Evolutionary conservation across 169 alveolate species (phyloP).

Genomic region (Miamiensis avidus): DNA sequence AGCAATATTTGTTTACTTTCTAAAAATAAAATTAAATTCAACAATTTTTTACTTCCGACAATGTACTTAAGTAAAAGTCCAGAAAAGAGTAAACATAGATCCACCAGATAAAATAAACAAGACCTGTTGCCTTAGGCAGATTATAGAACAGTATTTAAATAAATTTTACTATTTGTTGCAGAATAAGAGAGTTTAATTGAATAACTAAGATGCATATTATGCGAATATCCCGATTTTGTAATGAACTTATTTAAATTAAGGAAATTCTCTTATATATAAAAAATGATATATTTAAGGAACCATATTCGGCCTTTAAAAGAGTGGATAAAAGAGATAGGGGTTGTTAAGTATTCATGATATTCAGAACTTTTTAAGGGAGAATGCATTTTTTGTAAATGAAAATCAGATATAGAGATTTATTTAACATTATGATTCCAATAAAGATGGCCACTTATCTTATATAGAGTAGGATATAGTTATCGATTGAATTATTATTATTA

Average conservation of each 20-base stretch:
- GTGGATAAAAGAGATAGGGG: background rate
- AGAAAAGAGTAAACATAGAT: background rate
- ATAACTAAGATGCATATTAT: background rate
- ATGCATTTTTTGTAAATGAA: background rate
- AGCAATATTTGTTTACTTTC: too few species aligned
- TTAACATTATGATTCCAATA: background rate
- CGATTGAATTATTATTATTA: too few species aligned
- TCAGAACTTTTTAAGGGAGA: background rate
- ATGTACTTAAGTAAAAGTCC: background rate
- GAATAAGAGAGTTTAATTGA: background rate
- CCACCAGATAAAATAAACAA: background rate
- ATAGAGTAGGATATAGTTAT: too few species aligned
- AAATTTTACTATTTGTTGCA: background rate
- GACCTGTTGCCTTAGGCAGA: too few species aligned
- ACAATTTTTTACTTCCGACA: too few species aligned
- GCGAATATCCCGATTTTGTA: background rate
- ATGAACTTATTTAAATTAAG: too few species aligned
- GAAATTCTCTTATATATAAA: too few species aligned
- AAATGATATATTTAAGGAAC: background rate
- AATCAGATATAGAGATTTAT: background rate
- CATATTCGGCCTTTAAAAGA: background rate
- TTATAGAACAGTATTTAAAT: background rate
- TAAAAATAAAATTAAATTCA: too few species aligned
- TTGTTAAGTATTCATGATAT: background rate
- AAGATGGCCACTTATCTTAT: background rate